These are phyloP conservation scores for Trichaptum fuscoviolaceum DNA, from an alignment of 768 basidiomycete genomes.

Conservation along the genomic window DNA sequence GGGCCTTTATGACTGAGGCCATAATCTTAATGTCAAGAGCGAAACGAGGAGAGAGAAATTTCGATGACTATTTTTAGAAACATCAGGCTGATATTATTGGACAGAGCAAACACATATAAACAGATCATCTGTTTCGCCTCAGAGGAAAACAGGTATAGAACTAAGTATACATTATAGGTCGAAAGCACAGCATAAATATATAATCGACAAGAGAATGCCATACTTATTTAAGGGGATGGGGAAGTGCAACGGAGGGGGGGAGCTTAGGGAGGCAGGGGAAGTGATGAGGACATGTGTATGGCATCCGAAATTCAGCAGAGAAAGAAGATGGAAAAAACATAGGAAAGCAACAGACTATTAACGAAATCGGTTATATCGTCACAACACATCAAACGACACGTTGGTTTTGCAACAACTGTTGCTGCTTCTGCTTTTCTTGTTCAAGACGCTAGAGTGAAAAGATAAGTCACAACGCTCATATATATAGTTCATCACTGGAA, in stretches of 20 bases:
- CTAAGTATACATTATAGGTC: not conserved
- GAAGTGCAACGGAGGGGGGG: not conserved
- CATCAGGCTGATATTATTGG: not conserved
- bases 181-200: not conserved
- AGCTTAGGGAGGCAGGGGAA: not conserved
- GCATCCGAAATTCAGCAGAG: constrained; percentile 20
- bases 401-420: constrained; percentile 1
- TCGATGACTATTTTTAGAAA: not conserved
- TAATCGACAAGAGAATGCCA: constrained; percentile 2
- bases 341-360: constrained; percentile 38
- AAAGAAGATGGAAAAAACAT: constrained; percentile 17
- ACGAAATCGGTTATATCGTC: constrained; percentile 51
- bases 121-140: not conserved
- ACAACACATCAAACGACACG: not conserved
- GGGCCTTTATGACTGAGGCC: constrained; percentile 62
- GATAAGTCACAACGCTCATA: constrained; percentile 4
- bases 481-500: not conserved
- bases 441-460: constrained; percentile 60
- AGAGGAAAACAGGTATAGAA: not conserved
- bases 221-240: not conserved
- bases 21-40: constrained; percentile 27
- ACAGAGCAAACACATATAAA: not conserved
- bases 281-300: not conserved
- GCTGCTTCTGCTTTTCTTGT: constrained; percentile 86
- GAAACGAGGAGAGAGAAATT: not conserved